Evolutionary conservation across 2,329 filamentous ascomycete genomes (phyloP), one percentile per base, ranked within the genome.

Genomic region (Penicillium sp.): DNA sequence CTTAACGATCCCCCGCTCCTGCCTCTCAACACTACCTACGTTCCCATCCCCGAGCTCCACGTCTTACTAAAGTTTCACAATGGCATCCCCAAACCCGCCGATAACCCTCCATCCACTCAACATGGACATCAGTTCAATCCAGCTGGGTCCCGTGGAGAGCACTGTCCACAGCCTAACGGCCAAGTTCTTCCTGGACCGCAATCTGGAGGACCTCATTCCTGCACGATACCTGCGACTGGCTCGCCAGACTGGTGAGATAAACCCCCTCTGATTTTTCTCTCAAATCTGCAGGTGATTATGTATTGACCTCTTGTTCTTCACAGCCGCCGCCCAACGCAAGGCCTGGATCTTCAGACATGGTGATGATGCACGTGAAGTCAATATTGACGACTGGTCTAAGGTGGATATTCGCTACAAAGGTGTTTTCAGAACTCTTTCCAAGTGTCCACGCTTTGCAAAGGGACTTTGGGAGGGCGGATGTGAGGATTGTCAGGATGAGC

Each of bases 311-410:
- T n/a, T 27, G 20, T 31, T 42, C 3, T 27, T 3, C 9, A 13
- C 32, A 66, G 64, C 52, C 3, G 23, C 55, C 29, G 43, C 56
- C 6, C 50, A 56, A 15, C 50, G 47, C 7, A 50, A 49, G 5
- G 38, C 55, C 18, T 66, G 64, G 64, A 47, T 60, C 27, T 65
- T 66, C 40, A 56, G 59, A 12, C 10, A 27, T 27, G 25, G 8
- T 27, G 28, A 57, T 29, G 50, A 65, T 29, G 57, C 46, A n/a
- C 51, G 57, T 8, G 5, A 46, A 6, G 50, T 61, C 7, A 49
- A 63, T 38, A 35, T 61, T 7, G 44, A 39, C 8, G 45, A 42
- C 32, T 66, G 61, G 64, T 57, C 62, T 6, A 50, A 50, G 12
- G 38, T 55, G 6, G 56, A 66, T 31, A 51, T 56, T 29, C 56